phyloP scores from a whole-genome alignment of 192 early-diverging fungal genomes.

The Ambispora gerdemannii region DNA sequence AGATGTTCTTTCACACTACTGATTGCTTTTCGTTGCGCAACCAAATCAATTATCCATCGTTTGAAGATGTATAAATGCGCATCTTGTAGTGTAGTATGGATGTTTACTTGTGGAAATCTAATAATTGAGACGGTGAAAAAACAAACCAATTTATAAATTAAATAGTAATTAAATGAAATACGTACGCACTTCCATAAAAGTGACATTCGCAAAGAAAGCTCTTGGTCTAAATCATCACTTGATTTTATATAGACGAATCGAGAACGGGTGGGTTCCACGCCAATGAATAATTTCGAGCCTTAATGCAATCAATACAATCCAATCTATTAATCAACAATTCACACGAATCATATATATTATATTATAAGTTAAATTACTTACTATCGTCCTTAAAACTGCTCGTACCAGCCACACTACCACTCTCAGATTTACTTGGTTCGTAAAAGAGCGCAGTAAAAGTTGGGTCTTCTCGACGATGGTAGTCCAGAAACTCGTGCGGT shows the following conservation, averaged over 20 bases:
- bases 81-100: slow-evolving; percentile 82
- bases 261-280: slow-evolving; percentile 38
- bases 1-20: slow-evolving; percentile 80
- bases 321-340: too few relatives aligned
- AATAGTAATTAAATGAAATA: not conserved
- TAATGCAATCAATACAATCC: slow-evolving; percentile 37
- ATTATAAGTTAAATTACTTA: slow-evolving; percentile 14
- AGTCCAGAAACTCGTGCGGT: slow-evolving; percentile 80
- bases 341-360: not conserved
- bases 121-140: slow-evolving; percentile 36
- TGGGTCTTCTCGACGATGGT: slow-evolving; percentile 74
- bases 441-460: slow-evolving; percentile 83
- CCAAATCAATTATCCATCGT: slow-evolving; percentile 86
- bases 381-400: slow-evolving; percentile 46
- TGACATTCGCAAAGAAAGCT: slow-evolving; percentile 55
- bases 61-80: slow-evolving; percentile 93
- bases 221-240: slow-evolving; percentile 51
- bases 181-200: slow-evolving; percentile 42
- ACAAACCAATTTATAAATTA: too few relatives aligned
- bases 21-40: slow-evolving; percentile 57
- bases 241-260: slow-evolving; percentile 40
- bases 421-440: slow-evolving; percentile 71
- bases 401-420: slow-evolving; percentile 48
- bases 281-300: slow-evolving; percentile 35
- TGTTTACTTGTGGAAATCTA: slow-evolving; percentile 76